Evolutionary conservation across 2,329 filamentous ascomycete genomes (phyloP).

Genomic region (Aspergillus novoparasiticus): DNA sequence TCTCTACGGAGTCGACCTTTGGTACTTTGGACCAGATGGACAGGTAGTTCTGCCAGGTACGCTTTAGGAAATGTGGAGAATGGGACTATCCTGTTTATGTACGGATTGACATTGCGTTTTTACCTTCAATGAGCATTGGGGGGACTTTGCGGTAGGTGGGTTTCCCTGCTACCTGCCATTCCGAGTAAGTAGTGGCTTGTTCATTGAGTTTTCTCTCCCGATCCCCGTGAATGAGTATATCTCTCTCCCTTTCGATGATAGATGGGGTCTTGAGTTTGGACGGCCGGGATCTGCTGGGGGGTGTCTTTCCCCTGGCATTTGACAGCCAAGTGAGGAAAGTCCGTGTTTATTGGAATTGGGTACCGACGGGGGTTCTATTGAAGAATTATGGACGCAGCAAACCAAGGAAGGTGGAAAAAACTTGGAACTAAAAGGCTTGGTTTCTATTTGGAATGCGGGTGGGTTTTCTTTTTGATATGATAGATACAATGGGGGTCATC

Average conservation of each 20-base stretch:
- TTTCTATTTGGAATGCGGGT: neutral
- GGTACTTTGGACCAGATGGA: neutral
- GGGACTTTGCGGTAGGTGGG: no score
- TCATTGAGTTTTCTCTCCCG: neutral
- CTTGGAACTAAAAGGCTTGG: neutral
- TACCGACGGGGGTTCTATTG: neutral
- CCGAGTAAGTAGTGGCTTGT: neutral
- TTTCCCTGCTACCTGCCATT: neutral
- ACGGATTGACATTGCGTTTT: neutral
- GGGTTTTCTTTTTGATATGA: neutral
- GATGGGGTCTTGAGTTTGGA: neutral
- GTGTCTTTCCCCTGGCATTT: neutral
- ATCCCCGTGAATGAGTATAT: neutral
- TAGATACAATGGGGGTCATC: neutral
- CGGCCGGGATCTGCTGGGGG: neutral
- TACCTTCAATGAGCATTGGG: neutral
- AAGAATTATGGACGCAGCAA: neutral
- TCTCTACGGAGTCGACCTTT: no score
- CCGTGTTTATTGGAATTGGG: neutral
- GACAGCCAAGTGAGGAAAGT: neutral
- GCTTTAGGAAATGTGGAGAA: constrained; percentile 1
- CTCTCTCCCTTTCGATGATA: neutral
- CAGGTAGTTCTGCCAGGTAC: neutral
- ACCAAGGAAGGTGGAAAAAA: neutral
- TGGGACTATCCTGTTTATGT: neutral